Evolutionary conservation across 108 stramenopile genomes (phyloP), one percentile per base, ranked within the genome.

Genomic region (Cyclotella cryptica): DNA sequence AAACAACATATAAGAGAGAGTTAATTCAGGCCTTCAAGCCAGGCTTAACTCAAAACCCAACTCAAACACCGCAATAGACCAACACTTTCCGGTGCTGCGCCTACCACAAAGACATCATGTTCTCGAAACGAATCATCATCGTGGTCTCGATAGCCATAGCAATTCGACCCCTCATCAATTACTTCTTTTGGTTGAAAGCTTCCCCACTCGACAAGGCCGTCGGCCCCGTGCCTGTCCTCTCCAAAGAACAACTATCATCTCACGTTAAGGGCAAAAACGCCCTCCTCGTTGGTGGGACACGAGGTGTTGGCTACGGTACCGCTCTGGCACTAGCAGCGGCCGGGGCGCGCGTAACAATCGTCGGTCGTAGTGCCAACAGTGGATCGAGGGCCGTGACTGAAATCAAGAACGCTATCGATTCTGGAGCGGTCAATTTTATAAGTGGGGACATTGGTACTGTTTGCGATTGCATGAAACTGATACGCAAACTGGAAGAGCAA

Each of bases 401-500:
- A 40, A 67, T 80, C 26, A 15, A 68, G 47, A 11, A 53, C 15
- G 49, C 44, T 0, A 13, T 52, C 46, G 40, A 4, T 24, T 47
- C 71, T 8, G 60, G 51, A 15, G 7, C 45, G 4, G 52, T 75
- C 19, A 14, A 69, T 44, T 80, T 80, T 39, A 14, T 74, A 27
- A 73, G 67, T 15, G 79, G 79, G 0, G 79, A 80, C 40, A 74
- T 80, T 24, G 79, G 79, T 19, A 69, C 79, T 17, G 74, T 80
- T 17, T 61, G 72, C 21, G 40, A 52, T 13, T 18, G 66, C 17
- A 53, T 58, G 29, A 18, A 61, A 19, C 49, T 80, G 21, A 13
- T 80, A 18, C n/a, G 68, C 11, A 43, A 53, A 42, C 28, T 69
- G 10, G 46, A 30, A 30, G 58, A 40, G 39, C n/a, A n/a, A 22